Evolutionary conservation across 2,329 filamentous ascomycete genomes (phyloP).

Genomic region (Cladorrhinum sp.): DNA sequence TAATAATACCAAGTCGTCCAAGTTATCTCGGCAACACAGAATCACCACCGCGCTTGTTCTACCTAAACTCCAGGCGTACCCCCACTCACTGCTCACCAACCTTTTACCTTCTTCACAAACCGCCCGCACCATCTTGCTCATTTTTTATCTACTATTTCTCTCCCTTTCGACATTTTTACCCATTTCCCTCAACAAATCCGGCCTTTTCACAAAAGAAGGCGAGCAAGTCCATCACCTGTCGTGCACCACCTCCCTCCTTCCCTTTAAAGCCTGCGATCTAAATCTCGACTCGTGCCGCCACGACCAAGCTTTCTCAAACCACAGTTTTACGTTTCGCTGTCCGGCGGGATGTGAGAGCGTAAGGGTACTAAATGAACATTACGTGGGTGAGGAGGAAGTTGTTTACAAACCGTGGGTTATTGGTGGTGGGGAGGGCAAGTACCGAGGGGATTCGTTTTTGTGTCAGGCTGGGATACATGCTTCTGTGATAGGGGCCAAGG

Average conservation of each 20-base stretch:
- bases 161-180: neutral
- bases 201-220: neutral
- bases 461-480: constrained; percentile 75
- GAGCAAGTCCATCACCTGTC: neutral
- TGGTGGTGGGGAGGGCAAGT: constrained; percentile 38
- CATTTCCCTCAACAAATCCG: constrained; percentile 12
- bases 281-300: constrained; percentile 58
- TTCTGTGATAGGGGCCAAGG: constrained; percentile 64
- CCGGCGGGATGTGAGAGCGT: constrained; percentile 55
- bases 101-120: no score
- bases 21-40: no score
- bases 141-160: neutral
- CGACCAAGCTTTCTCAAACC: constrained; percentile 59
- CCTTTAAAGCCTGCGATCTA: constrained; percentile 40
- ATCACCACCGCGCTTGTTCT: neutral
- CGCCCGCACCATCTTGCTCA: no score
- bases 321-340: constrained; percentile 55
- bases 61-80: neutral
- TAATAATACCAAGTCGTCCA: no score
- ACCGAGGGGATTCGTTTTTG: constrained; percentile 74
- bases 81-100: neutral
- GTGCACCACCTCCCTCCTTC: neutral
- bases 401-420: constrained; percentile 47
- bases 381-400: constrained; percentile 51
- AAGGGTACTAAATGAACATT: constrained; percentile 51